Conservation (phyloP, 257 asterid species). For the Euphrasia confusa region DNA sequence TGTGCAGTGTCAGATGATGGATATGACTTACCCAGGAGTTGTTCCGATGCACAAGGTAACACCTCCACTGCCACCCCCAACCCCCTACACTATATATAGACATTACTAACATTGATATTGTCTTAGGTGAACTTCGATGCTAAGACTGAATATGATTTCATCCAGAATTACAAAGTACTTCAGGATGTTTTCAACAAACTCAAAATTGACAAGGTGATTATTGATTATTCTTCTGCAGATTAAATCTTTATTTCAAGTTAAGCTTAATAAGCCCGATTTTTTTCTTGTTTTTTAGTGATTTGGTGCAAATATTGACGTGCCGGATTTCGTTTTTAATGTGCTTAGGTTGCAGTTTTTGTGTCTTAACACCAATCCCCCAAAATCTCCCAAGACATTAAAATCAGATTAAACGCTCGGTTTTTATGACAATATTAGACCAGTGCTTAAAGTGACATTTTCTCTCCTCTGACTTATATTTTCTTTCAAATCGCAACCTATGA, state of each 20-base stretch:
- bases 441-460: not conserved
- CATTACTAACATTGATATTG: slow-evolving; percentile 25
- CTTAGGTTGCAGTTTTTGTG: too few relatives aligned
- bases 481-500: not conserved
- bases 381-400: too few relatives aligned
- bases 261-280: too few relatives aligned
- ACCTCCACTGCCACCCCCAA: not conserved
- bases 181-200: slow-evolving; percentile 93
- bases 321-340: not conserved
- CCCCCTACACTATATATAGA: not conserved
- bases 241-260: not conserved
- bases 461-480: not conserved
- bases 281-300: not conserved
- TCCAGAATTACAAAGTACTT: slow-evolving; percentile 94
- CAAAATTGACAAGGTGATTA: slow-evolving; percentile 68
- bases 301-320: not conserved
- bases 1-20: slow-evolving; percentile 94
- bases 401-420: too few relatives aligned
- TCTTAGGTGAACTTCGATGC: slow-evolving; percentile 87
- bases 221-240: not conserved
- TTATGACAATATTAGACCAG: not conserved
- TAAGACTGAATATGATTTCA: slow-evolving; percentile 89
- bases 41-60: slow-evolving; percentile 96
- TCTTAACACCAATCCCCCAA: too few relatives aligned
- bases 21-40: slow-evolving; percentile 77